Evolutionary conservation across 1,284 basidiomycete genomes (phyloP).

Genomic region (Acaromyces ingoldii): DNA sequence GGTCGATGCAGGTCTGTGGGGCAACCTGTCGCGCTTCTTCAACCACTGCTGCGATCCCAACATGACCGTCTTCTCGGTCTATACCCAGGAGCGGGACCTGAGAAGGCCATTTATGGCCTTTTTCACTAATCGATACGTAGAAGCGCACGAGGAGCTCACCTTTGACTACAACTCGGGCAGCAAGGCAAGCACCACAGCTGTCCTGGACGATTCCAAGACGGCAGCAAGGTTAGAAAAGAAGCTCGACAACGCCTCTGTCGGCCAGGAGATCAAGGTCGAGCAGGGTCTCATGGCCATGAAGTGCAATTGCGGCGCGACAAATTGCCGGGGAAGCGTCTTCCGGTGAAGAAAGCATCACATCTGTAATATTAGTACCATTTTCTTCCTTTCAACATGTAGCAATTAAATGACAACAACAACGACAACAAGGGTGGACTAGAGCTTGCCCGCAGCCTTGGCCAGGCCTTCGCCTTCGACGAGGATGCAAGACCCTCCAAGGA

Average conservation of each 20-base stretch:
- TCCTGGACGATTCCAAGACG: conserved; percentile 54
- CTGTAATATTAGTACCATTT: background rate
- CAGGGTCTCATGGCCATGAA: conserved; percentile 1
- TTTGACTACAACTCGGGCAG: conserved; percentile 63
- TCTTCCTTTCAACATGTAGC: no score
- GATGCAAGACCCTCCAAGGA: conserved; percentile 46
- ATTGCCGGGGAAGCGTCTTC: conserved; percentile 9
- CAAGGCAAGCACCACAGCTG: background rate
- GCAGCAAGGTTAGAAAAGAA: conserved; percentile 65
- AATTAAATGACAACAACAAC: background rate
- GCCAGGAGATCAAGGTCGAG: background rate
- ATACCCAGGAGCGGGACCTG: conserved; percentile 59
- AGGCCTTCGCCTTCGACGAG: conserved; percentile 39
- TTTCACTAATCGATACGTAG: conserved; percentile 67
- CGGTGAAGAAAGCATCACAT: background rate
- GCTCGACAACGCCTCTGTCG: conserved; percentile 20
- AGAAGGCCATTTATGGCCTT: conserved; percentile 60
- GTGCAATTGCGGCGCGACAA: conserved; percentile 12
- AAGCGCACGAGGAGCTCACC: conserved; percentile 67
- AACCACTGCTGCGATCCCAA: conserved; percentile 81
- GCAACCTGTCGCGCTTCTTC: conserved; percentile 37
- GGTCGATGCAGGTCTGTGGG: conserved; percentile 31
- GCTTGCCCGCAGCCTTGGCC: conserved; percentile 37
- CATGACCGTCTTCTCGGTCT: conserved; percentile 65
- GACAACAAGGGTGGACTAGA: conserved; percentile 11